A percentile compares a stretch with the other conserved stretches of the same genome.
These are phyloP conservation scores for Aspergillus ostianus DNA, from an alignment of 495 filamentous ascomycete species.

Conservation along the genomic window DNA sequence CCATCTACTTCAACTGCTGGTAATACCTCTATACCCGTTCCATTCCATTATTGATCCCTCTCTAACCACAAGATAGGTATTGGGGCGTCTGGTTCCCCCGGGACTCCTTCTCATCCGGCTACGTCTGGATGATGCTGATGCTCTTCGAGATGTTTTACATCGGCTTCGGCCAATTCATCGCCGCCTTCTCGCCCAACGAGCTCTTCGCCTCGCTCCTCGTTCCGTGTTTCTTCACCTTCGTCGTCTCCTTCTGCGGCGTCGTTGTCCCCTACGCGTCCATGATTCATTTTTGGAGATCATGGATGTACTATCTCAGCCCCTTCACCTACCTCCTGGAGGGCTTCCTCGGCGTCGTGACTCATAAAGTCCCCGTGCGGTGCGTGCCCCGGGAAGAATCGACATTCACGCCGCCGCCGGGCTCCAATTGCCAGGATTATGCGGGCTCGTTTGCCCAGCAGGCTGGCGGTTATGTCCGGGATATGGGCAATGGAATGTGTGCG, in stretches of 20 bases:
- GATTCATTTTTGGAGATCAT: slow-evolving; percentile 60
- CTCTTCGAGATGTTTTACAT: slow-evolving; percentile 73
- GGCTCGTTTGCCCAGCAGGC: slow-evolving; percentile 38
- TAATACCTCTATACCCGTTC: slow-evolving; percentile 22
- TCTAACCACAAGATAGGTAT: slow-evolving; percentile 31
- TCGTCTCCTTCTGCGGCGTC: slow-evolving; percentile 63
- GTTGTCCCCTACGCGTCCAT: slow-evolving; percentile 55
- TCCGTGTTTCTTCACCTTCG: slow-evolving; percentile 62
- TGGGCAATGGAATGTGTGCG: slow-evolving; percentile 47
- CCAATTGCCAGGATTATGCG: slow-evolving; percentile 54
- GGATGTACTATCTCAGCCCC: slow-evolving; percentile 68
- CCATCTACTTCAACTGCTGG: slow-evolving; percentile 60
- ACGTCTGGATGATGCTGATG: slow-evolving; percentile 58
- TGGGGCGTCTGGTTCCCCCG: slow-evolving; percentile 55
- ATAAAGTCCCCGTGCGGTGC: slow-evolving; percentile 56
- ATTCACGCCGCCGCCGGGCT: slow-evolving; percentile 51
- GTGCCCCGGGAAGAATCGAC: slow-evolving; percentile 53
- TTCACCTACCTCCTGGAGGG: slow-evolving; percentile 63
- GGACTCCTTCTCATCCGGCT: slow-evolving; percentile 53
- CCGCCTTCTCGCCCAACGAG: slow-evolving; percentile 69
- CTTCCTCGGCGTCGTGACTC: slow-evolving; percentile 52
- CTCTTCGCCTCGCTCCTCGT: slow-evolving; percentile 68
- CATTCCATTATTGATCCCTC: neutral
- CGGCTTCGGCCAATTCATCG: slow-evolving; percentile 73
- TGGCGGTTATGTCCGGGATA: slow-evolving; percentile 53